Evolutionary conservation across 1,284 basidiomycete species (phyloP), one percentile per base, ranked within the genome.

Genomic region (Cystobasidium pallidum): DNA sequence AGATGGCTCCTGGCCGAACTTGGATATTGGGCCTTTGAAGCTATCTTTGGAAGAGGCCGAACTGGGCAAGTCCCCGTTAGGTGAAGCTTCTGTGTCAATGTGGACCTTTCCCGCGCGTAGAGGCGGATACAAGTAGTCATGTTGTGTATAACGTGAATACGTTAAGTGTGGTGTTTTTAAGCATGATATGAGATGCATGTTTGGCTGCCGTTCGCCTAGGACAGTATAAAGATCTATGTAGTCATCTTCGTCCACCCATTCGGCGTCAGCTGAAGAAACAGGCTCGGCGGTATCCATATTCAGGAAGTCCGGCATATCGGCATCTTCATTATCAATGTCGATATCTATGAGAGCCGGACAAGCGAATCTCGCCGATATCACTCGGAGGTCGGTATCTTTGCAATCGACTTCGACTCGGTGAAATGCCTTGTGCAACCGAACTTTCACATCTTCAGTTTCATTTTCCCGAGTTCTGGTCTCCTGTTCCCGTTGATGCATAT

Each of bases 401-500:
- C 93, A 83, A 41, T 92, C 86, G 7, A 95, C 86, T 81, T 97
- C 93, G 39, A 90, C 90, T n/a, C 92, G 90, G 78, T 94, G 93
- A 82, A 98, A 93, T 1, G 91, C 88, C 80, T 96, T 97, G 81
- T 91, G 90, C 26, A 87, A 84, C 19, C 87, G 82, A 1, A 84
- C 83, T 80, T 89, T 89, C 32, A 77, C 77, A 36, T 77, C 78
- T 11, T 74, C 76, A 47, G 79, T 75, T 62, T 80, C 79, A 55
- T 85, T 84, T 21, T 82, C 79, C 45, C 79, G 68, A 26, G 81
- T 75, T 21, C 78, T 77, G 70, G 81, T 82, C 82, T 95, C 92
- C 80, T 95, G 90, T 75, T 91, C 89, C 67, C 94, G 86, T 81
- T 97, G 94, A 80, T 98, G 95, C 82, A 96, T 85, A 79, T 98